Evolutionary conservation across 352 stramenopile genomes (phyloP).

Genomic region (Globisporangium emineosum): DNA sequence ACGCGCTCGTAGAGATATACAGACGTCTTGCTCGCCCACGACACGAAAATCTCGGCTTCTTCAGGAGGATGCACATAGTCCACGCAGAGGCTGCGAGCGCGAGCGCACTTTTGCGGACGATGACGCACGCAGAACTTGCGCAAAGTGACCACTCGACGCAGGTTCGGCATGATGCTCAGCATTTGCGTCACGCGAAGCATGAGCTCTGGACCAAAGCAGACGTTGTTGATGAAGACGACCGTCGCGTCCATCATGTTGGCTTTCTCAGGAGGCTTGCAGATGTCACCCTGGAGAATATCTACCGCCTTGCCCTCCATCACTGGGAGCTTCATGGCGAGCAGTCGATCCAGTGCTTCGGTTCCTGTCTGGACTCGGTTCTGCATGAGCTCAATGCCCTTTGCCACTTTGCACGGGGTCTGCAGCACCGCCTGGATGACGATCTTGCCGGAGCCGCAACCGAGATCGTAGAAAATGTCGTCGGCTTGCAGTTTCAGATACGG

Average conservation of each 20-base stretch:
- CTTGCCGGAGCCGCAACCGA: constrained; percentile 79
- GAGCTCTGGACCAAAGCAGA: constrained; percentile 72
- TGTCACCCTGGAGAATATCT: constrained; percentile 69
- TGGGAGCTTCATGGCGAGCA: constrained; percentile 33
- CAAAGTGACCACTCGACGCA: constrained; percentile 69
- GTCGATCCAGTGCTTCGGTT: constrained; percentile 44
- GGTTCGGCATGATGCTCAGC: constrained; percentile 54
- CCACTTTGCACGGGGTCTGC: constrained; percentile 59
- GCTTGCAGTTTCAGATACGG: constrained; percentile 58
- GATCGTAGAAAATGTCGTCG: constrained; percentile 80
- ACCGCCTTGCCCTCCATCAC: constrained; percentile 54
- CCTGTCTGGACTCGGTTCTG: constrained; percentile 74
- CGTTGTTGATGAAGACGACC: constrained; percentile 87
- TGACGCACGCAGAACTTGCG: constrained; percentile 82
- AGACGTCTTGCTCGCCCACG: constrained; percentile 72
- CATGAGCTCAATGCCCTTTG: constrained; percentile 84
- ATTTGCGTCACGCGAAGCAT: constrained; percentile 73
- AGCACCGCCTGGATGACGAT: constrained; percentile 74
- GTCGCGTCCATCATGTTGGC: constrained; percentile 68
- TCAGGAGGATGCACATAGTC: constrained; percentile 68
- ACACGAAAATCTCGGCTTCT: constrained; percentile 71
- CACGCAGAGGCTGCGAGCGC: constrained; percentile 52
- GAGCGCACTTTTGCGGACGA: constrained; percentile 54
- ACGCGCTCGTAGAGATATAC: constrained; percentile 74
- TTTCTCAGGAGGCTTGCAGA: constrained; percentile 51